A percentile compares a stretch with the other conserved stretches of the same genome.
Conservation (phyloP, 495 filamentous ascomycete genomes). For the Tuber calosporum region DNA sequence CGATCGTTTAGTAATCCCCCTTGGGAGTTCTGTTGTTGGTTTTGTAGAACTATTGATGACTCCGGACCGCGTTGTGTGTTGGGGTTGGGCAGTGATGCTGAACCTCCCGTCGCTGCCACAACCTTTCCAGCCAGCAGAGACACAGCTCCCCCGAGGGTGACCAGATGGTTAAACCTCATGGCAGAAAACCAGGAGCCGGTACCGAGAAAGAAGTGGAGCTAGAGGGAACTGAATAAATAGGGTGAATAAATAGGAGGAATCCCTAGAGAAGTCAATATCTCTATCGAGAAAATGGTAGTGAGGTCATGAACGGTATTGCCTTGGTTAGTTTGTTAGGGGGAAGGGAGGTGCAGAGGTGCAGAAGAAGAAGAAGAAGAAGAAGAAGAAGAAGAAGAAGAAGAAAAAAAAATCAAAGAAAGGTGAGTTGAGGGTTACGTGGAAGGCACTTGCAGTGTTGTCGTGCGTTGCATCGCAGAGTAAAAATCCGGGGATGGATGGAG, state of each 20-base stretch:
- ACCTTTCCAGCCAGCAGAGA: constrained; percentile 18
- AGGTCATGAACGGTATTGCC: background rate
- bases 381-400: too few species aligned
- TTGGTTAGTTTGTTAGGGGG: background rate
- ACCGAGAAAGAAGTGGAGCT: background rate
- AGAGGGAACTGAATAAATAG: background rate
- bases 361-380: too few species aligned
- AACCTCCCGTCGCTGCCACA: constrained; percentile 7
- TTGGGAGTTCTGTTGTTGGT: constrained; percentile 8
- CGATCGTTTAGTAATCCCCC: constrained; percentile 19
- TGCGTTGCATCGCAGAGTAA: background rate
- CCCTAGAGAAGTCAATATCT: background rate
- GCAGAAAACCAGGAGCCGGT: background rate
- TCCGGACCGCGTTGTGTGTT: background rate
- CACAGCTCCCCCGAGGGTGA: constrained; percentile 19
- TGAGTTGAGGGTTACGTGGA: constrained; percentile 5
- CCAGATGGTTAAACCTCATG: constrained; percentile 14
- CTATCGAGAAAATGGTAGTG: background rate
- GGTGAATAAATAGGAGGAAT: background rate
- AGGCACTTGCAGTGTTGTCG: background rate
- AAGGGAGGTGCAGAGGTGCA: background rate
- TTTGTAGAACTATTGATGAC: constrained; percentile 15
- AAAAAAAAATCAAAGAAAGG: background rate
- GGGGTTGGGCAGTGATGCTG: background rate
- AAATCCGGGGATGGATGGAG: background rate